phyloP scores from a whole-genome alignment of 2,329 filamentous ascomycete species.

The Sporothrix luriei region DNA sequence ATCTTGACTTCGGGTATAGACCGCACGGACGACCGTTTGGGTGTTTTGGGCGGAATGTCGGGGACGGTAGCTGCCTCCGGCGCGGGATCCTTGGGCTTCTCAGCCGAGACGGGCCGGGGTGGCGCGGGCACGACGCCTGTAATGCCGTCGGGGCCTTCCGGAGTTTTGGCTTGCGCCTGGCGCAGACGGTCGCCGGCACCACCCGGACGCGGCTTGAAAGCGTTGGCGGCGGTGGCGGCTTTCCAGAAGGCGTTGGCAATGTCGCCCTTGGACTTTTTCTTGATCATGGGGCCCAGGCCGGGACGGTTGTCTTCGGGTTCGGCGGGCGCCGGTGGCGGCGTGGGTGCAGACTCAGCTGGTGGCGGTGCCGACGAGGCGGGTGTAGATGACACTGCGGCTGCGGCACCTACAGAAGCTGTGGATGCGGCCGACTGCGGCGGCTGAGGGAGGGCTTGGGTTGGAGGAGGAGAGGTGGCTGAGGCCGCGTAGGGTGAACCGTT shows the following conservation, averaged over 20 bases:
- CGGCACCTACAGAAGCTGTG: background rate
- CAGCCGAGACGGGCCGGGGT: constrained; percentile 49
- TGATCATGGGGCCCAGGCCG: constrained; percentile 88
- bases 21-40: constrained; percentile 50
- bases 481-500: constrained; percentile 27
- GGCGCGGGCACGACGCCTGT: constrained; percentile 85
- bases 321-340: constrained; percentile 34
- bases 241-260: constrained; percentile 77
- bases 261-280: constrained; percentile 70
- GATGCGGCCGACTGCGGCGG: constrained; percentile 16
- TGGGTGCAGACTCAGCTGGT: constrained; percentile 27
- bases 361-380: background rate
- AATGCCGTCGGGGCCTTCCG: constrained; percentile 79
- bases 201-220: constrained; percentile 85
- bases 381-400: background rate
- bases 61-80: constrained; percentile 27
- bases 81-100: constrained; percentile 44
- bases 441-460: constrained; percentile 27
- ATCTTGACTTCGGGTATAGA: constrained; percentile 62
- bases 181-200: constrained; percentile 80
- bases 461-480: constrained; percentile 27
- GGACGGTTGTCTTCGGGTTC: constrained; percentile 57
- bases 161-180: constrained; percentile 57
- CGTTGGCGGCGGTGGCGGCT: constrained; percentile 69
- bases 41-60: constrained; percentile 42